A percentile compares a stretch with the other conserved stretches of the same genome.
These are phyloP conservation scores for Spiraea crenata DNA, from an alignment of 331 rosid species.

Conservation along the genomic window DNA sequence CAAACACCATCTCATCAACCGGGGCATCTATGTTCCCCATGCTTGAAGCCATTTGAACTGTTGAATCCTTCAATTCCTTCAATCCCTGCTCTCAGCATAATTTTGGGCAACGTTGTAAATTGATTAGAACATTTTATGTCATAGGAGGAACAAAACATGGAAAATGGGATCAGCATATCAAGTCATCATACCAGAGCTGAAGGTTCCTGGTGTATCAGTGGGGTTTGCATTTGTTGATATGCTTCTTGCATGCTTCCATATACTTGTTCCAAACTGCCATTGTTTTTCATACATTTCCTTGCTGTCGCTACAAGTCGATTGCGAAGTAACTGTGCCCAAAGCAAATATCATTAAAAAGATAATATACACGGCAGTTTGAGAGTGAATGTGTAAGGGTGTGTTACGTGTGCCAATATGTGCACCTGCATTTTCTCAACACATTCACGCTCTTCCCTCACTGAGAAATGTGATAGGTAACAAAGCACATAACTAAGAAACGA, in stretches of 20 bases:
- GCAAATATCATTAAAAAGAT: conserved; percentile 11
- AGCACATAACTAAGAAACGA: not conserved
- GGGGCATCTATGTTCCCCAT: conserved; percentile 41
- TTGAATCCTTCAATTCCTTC: conserved; percentile 58
- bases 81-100: conserved; percentile 40
- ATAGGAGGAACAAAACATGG: not conserved
- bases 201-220: conserved; percentile 51
- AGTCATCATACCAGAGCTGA: conserved; percentile 42
- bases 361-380: conserved; percentile 1
- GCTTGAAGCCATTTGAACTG: conserved; percentile 56
- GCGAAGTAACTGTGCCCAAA: conserved; percentile 54
- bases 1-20: conserved; percentile 59
- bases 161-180: not conserved
- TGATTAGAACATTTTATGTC: not conserved
- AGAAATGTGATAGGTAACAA: not conserved
- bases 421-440: not conserved
- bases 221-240: conserved; percentile 69
- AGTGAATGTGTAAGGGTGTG: not conserved
- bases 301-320: conserved; percentile 55
- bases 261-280: conserved; percentile 60
- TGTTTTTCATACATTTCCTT: conserved; percentile 43
- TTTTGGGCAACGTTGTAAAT: conserved; percentile 13
- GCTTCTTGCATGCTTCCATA: conserved; percentile 74
- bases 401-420: not conserved
- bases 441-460: not conserved